Base-by-base conservation (phyloP, 768 basidiomycete genomes). In the Macrolepiota dolichaula region DNA sequence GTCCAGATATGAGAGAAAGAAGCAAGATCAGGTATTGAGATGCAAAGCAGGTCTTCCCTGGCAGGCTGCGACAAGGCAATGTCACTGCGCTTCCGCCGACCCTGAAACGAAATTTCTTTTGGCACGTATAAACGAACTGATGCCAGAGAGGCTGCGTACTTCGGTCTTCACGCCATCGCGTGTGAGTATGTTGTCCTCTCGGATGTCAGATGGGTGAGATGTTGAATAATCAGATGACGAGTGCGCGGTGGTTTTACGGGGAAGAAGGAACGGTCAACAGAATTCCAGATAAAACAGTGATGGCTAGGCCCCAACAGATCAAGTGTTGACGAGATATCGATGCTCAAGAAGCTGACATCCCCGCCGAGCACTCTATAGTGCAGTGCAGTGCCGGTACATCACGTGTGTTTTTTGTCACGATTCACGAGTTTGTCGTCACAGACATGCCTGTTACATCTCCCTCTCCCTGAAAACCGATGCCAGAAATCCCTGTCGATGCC, bases 401-500 rank as follows among this genome's bases (percentile, higher is more conserved):
- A 32, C 29, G 29, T 32, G 29, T 32, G 29, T 1, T n/a, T 32
- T 32, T 3, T 32, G 22, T 52, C 29, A 38, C 36, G 4, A 17
- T 22, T 24, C 22, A 1, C 47, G 12, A 55, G 17, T 5, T 13
- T 50, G 4, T 36, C 24, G 36, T 57, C 46, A 38, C 46, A n/a
- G 22, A 47, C 35, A 55, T 22, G 2, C 24, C 19, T 35, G 17
- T 38, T 17, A 50, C 59, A 57, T 10, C 50, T 55, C 40, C 19
- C 32, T 44, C 32, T 44, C 25, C 50, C 35, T 17, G 22, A 27
- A 24, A 61, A 65, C 63, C 65, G 52, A 82, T 81, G 81, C 78
- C 81, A 59, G 79, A 92, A 76, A 87, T 94, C 53, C 77, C 81
- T 22, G 80, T 89, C 49, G 85, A 85, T 51, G 83, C 85, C 7